phyloP scores from a whole-genome alignment of 1,284 basidiomycete species.

The Ganoderma sinense region DNA sequence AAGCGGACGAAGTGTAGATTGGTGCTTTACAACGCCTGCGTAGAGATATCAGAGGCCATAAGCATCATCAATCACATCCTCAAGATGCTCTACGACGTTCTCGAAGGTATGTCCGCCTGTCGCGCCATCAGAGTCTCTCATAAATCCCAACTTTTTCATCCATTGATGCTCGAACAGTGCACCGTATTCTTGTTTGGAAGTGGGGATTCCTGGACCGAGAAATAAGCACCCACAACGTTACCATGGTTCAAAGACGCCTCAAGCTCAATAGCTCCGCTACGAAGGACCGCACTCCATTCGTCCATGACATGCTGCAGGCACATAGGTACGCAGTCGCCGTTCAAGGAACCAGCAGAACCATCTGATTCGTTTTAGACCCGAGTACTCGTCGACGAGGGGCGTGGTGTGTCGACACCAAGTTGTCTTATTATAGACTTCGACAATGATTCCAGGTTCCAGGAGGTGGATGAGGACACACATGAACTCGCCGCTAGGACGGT shows the following conservation, averaged over 20 bases:
- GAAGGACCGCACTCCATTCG: not conserved
- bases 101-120: not conserved
- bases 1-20: not conserved
- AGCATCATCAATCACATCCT: not conserved
- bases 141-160: not conserved
- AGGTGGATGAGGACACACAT: too few species aligned
- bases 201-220: not conserved
- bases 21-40: not conserved
- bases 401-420: not conserved
- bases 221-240: not conserved
- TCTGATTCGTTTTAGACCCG: not conserved
- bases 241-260: not conserved
- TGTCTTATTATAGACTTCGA: not conserved
- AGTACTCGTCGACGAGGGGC: not conserved
- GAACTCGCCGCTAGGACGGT: too few species aligned
- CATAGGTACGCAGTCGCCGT: not conserved
- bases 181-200: not conserved
- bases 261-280: not conserved
- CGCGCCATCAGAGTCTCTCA: not conserved
- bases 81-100: not conserved
- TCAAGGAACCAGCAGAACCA: not conserved
- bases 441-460: not conserved
- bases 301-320: not conserved
- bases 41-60: not conserved
- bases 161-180: not conserved